Base-by-base conservation (phyloP, 306 rosid genomes). In the Mimosa pudica region DNA sequence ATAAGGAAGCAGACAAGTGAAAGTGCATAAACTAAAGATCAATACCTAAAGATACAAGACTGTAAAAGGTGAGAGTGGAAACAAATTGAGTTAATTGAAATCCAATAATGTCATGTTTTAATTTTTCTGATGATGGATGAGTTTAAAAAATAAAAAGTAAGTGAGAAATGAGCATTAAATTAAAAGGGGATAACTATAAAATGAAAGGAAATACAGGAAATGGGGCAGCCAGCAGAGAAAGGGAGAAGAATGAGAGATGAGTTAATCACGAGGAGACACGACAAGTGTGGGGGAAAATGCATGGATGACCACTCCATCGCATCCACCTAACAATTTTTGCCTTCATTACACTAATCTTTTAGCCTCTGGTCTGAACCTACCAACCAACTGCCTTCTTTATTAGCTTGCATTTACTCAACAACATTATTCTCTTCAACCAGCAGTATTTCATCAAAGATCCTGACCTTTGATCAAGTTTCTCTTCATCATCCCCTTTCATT, bases 321-420 rank as follows among this genome's bases (percentile, higher is more conserved):
- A 12, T 18, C 74, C 82, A 82, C 76, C 86, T 57, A 58, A 64
- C 32, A 76, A 79, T 11, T 79, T 18, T 60, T 33, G 84, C 86
- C 61, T 71, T 79, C 62, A 82, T 54, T 75, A 16, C 36, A 41
- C 12, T 1, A 1, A 30, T 47, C n/a, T 16, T 51, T 18, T 55
- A 55, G 6, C 61, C 61, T 67, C 82, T 62, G 3, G 5, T 2
- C 47, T 3, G 5, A 24, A 69, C 41, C 66, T 9, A 55, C 45
- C 80, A 82, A 82, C 84, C 10, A 82, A 85, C 86, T 4, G 67
- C 76, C n/a, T 35, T 47, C 67, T 16, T 54, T 10, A 70, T 70
- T 70, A 45, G 46, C 36, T 0, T 49, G 4, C 14, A 24, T 2
- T 2, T 33, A 9, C 14, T 20, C 63, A 18, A 18, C 65, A 60